Conservation (phyloP, 306 rosid genomes). For the Potentilla sterilis region DNA sequence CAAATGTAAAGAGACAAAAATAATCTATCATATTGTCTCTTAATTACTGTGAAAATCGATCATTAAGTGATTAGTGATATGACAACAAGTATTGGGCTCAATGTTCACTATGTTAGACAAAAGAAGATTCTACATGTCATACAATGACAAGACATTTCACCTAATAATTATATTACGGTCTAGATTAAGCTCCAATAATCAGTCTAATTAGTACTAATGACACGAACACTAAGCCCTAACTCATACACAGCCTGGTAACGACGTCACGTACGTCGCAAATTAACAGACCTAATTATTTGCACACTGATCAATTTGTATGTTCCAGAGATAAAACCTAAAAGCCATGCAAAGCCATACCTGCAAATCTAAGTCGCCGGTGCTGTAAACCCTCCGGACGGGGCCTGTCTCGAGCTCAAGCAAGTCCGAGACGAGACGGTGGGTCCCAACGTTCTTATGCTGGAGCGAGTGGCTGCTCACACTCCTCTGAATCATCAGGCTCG, state of each 20-base stretch:
- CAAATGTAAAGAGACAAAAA: not conserved
- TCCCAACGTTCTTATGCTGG: conserved; percentile 30
- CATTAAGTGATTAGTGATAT: not conserved
- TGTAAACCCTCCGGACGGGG: conserved; percentile 61
- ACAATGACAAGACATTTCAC: not conserved
- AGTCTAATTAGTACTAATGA: not conserved
- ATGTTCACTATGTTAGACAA: not conserved
- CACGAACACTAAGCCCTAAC: not conserved
- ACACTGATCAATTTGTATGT: not conserved
- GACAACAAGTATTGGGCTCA: not conserved
- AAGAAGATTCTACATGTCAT: not conserved
- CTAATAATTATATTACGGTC: not conserved
- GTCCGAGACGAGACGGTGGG: conserved; percentile 43
- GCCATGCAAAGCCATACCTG: conserved; percentile 37
- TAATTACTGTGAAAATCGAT: not conserved
- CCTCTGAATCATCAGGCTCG: conserved; percentile 37
- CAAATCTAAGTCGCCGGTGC: conserved; percentile 64
- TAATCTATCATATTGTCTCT: not conserved
- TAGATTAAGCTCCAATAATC: not conserved
- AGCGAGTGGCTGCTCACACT: conserved; percentile 62
- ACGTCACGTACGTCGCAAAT: too few species aligned
- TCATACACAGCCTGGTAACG: not conserved
- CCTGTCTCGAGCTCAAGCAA: conserved; percentile 32
- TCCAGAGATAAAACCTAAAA: not conserved
- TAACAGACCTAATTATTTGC: too few species aligned